Base-by-base conservation (phyloP, 768 basidiomycete genomes). In the Tulasnella sp. region DNA sequence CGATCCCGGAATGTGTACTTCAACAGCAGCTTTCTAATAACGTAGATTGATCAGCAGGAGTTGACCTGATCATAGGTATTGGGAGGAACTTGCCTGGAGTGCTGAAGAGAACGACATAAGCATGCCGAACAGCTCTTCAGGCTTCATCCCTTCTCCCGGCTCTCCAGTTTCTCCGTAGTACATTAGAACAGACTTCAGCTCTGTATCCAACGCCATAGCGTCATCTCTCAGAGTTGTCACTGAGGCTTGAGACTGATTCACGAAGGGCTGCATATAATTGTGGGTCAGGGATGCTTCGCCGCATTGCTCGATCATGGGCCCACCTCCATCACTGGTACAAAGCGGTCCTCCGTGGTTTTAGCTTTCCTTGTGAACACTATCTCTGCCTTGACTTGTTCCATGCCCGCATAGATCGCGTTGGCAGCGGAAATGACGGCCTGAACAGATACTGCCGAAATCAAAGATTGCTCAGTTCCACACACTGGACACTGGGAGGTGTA, bases 91-190 rank as follows among this genome's bases (percentile, higher is more conserved):
- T 62, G 83, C 85, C 79, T 84, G 82, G 19, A 93, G 74, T 0
- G 80, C 80, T 0, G 80, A 80, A 0, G 84, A 85, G 70, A 92
- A 91, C 0, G 83, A 79, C n/a, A 80, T 74, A 48, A 92, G 77
- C 56, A 84, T 71, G 0, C 77, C 79, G 65, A 96, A 94, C 67
- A 96, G 83, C 63, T 88, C 86, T 68, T 94, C 93, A 0, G 86
- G 80, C 66, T 85, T 89, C 2, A 78, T 77, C 0, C 81, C 75
- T 15, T 88, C 82, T 0, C 80, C 74, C 3, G 79, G 73, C 52
- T 82, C 79, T 1, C 82, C 78, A 55, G 76, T 76, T 68, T 95
- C 90, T 4, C 91, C 91, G 67, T 84, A 95, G 73, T 86, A 96
- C 0, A 66, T 60, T 5, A 88, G 72, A 24, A 92, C 63, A 2